Conservation (phyloP, 1,284 basidiomycete species). For the Ceratobasidium sp. region DNA sequence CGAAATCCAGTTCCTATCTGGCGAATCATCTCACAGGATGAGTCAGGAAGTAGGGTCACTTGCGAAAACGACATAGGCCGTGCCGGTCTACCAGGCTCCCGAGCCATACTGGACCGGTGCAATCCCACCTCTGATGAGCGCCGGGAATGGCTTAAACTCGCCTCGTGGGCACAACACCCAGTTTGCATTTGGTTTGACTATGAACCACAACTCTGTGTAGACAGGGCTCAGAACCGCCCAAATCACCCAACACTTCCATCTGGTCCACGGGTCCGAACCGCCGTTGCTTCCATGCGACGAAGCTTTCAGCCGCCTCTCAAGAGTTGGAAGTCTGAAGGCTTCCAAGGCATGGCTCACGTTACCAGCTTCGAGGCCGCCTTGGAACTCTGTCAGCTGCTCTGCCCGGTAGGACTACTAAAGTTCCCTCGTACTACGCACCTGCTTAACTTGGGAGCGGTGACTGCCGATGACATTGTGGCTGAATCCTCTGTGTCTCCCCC, state of each 20-base stretch:
- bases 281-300: conserved; percentile 67
- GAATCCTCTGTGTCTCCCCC: conserved; percentile 40
- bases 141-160: conserved; percentile 65
- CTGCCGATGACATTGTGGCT: conserved; percentile 65
- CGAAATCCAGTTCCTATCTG: conserved; percentile 61
- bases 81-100: conserved; percentile 54
- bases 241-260: conserved; percentile 71
- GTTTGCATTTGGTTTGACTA: conserved; percentile 72
- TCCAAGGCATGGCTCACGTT: conserved; percentile 64
- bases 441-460: conserved; percentile 68
- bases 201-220: conserved; percentile 63
- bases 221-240: conserved; percentile 68
- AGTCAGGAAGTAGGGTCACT: conserved; percentile 64
- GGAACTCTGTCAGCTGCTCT: conserved; percentile 64
- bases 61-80: conserved; percentile 66
- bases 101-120: conserved; percentile 68
- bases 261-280: conserved; percentile 67
- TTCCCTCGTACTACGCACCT: conserved; percentile 74
- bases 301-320: conserved; percentile 60
- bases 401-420: conserved; percentile 64
- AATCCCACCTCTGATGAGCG: conserved; percentile 66
- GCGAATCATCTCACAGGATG: conserved; percentile 69
- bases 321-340: conserved; percentile 60
- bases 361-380: conserved; percentile 67
- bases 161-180: conserved; percentile 62